Conservation (phyloP, 140 eudicot species). For the Oenanthe javanica region DNA sequence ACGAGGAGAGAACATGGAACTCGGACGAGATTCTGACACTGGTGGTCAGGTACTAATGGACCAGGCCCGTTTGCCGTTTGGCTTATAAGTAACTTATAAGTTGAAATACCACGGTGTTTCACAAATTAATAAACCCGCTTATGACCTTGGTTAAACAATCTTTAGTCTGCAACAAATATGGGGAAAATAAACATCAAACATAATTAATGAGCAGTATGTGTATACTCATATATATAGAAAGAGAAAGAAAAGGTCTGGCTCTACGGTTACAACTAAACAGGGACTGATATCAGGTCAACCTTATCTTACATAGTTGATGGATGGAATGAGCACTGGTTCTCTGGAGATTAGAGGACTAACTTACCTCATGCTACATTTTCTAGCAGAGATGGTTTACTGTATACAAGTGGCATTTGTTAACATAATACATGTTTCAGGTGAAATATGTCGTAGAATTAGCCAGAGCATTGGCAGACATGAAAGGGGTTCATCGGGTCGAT, state of each 20-base stretch:
- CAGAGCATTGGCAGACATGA: slow-evolving; percentile 60
- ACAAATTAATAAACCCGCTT: background rate
- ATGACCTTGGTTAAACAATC: background rate
- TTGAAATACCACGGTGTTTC: background rate
- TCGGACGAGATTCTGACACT: slow-evolving; percentile 86
- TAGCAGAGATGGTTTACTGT: background rate
- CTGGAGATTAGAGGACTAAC: background rate
- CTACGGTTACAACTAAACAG: background rate
- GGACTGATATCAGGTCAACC: background rate
- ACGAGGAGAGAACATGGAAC: slow-evolving; percentile 87
- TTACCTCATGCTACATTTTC: background rate
- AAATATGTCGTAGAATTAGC: slow-evolving; percentile 85
- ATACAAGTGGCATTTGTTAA: background rate
- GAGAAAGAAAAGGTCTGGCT: background rate
- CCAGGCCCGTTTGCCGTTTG: no score
- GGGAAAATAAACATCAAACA: background rate
- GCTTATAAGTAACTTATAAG: no score
- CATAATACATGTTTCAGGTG: slow-evolving; percentile 23
- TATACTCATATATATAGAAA: background rate
- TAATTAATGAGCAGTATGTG: background rate
- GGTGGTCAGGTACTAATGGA: slow-evolving; percentile 56
- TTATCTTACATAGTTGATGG: background rate
- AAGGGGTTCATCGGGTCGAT: slow-evolving; percentile 75
- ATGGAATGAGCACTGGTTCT: background rate
- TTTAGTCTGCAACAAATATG: background rate